phyloP scores from a whole-genome alignment of 2,329 filamentous ascomycete genomes.

The Apiospora pterosperma region DNA sequence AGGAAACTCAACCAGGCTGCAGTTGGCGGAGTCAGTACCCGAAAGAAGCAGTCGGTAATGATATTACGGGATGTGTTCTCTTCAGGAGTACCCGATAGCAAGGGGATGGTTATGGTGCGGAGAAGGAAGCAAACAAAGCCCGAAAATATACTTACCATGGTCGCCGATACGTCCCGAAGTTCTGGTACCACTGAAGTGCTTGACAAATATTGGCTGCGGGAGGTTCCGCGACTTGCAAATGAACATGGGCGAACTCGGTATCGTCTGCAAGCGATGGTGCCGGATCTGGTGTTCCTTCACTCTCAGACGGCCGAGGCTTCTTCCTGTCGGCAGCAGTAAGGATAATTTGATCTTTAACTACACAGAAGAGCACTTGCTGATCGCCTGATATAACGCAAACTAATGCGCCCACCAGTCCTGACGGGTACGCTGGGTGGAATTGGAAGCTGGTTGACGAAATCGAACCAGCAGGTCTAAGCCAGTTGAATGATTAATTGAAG shows the following conservation, averaged over 20 bases:
- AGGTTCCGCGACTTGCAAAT: conserved; percentile 26
- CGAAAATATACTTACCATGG: too few relatives aligned
- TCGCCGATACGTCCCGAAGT: conserved; percentile 8
- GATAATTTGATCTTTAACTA: conserved; percentile 29
- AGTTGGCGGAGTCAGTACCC: too few relatives aligned
- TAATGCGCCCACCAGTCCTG: conserved; percentile 49
- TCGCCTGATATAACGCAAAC: conserved; percentile 44
- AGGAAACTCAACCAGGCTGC: conserved; percentile 60
- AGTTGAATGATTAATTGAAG: conserved; percentile 32
- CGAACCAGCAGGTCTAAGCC: conserved; percentile 42
- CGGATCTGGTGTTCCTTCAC: not conserved
- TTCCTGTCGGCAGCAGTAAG: too few relatives aligned
- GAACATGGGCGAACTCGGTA: conserved; percentile 24
- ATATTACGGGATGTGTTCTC: too few relatives aligned
- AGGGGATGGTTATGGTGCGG: too few relatives aligned
- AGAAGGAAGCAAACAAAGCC: too few relatives aligned
- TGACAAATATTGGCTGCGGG: not conserved
- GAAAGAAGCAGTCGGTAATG: too few relatives aligned
- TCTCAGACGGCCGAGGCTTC: too few relatives aligned
- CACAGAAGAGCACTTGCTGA: conserved; percentile 37
- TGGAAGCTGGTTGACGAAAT: conserved; percentile 41
- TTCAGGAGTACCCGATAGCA: too few relatives aligned
- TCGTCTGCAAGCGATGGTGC: conserved; percentile 29
- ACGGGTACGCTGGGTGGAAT: conserved; percentile 27
- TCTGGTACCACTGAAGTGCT: conserved; percentile 28